These are phyloP conservation scores for Rhizopus microsporus DNA, from an alignment of 371 early-diverging fungal species.

Conservation along the genomic window DNA sequence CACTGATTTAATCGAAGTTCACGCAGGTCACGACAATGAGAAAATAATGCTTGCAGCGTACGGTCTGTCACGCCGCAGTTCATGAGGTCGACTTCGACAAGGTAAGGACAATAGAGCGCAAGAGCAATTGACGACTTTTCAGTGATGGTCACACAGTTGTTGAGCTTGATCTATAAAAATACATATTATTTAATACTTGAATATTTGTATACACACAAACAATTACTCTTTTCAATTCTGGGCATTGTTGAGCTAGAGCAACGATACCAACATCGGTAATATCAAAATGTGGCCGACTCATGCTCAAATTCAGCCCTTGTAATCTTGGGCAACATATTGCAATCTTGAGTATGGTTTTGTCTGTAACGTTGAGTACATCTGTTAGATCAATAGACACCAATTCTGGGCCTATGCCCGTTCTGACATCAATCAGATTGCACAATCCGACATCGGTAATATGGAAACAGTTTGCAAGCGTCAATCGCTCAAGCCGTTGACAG, in stretches of 20 bases:
- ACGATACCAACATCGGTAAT: conserved; percentile 39
- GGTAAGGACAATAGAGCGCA: conserved; percentile 52
- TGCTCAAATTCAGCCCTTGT: conserved; percentile 50
- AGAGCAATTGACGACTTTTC: conserved; percentile 51
- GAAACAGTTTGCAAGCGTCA: conserved; percentile 57
- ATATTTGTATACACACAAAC: neutral
- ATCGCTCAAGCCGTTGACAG: conserved; percentile 58
- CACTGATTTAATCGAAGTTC: conserved; percentile 54
- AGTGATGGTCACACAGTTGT: conserved; percentile 53
- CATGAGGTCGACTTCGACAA: conserved; percentile 63
- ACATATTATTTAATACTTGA: neutral
- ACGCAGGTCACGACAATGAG: conserved; percentile 49
- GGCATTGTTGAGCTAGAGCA: conserved; percentile 32
- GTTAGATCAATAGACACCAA: conserved; percentile 48
- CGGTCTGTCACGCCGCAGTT: conserved; percentile 53
- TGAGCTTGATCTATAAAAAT: conserved; percentile 60
- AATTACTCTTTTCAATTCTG: conserved; percentile 41
- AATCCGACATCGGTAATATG: conserved; percentile 52
- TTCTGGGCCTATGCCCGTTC: conserved; percentile 18
- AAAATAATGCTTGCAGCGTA: conserved; percentile 48
- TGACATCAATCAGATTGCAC: conserved; percentile 39
- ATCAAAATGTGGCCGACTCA: conserved; percentile 34
- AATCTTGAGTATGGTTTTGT: conserved; percentile 30
- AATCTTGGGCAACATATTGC: conserved; percentile 41
- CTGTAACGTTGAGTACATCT: conserved; percentile 37